Evolutionary conservation across 345 rosid genomes (phyloP), one percentile per base, ranked within the genome.

Genomic region (Acer yangbiense): DNA sequence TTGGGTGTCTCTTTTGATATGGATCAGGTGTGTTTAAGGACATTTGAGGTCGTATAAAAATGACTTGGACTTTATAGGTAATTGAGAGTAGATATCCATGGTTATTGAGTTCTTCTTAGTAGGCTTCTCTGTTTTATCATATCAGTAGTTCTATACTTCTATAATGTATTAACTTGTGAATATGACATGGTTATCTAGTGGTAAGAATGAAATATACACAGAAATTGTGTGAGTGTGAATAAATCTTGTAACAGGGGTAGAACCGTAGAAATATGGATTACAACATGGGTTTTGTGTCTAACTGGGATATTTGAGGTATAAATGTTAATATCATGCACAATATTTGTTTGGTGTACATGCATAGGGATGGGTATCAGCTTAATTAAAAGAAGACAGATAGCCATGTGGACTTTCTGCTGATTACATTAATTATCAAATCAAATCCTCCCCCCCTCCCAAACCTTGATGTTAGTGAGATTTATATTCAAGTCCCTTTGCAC

Each of bases 1-100:
- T 83, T 92, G 81, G 99, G 99, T 54, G 99, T 93, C 41, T 82
- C 93, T 69, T 94, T 86, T 57, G 91, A 94, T 75, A 82, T 85
- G 94, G 88, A 91, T 77, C 85, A 92, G 92, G 99, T 94, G 52
- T 23, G 58, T 78, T 77, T 3, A 55, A n/a, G n/a, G n/a, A n/a
- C n/a, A n/a, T n/a, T n/a, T n/a, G n/a, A n/a, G n/a, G n/a, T n/a
- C n/a, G n/a, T n/a, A n/a, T n/a, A n/a, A n/a, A n/a, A n/a, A n/a
- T n/a, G n/a, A n/a, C n/a, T n/a, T n/a, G n/a, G n/a, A n/a, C n/a
- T n/a, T n/a, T n/a, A n/a, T n/a, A n/a, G n/a, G n/a, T n/a, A n/a
- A n/a, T n/a, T n/a, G 54, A 69, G 60, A 69, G 20, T 69, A 25
- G n/a, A 35, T 39, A 57, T 41, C 32, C 11, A 39, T 20, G 50